Conservation (phyloP, 176 grass and related monocot species). For the Ensete glaucum region DNA sequence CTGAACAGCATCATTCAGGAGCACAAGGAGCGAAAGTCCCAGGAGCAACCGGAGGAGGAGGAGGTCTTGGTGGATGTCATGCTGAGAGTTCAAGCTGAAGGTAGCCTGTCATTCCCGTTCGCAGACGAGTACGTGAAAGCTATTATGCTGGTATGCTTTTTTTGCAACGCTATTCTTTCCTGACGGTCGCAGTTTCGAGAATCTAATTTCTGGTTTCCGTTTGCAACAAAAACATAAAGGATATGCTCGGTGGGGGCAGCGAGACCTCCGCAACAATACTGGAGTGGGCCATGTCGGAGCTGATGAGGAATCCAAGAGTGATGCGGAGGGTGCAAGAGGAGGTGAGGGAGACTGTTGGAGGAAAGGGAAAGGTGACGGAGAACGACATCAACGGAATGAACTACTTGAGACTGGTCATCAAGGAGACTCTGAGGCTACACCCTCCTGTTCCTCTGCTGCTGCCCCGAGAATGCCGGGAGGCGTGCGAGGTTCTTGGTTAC, state of each 20-base stretch:
- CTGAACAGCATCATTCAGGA: background rate
- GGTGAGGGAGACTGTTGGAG: background rate
- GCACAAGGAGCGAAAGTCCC: background rate
- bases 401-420: background rate
- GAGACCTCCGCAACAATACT: conserved; percentile 9
- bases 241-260: conserved; percentile 18
- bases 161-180: background rate
- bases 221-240: background rate
- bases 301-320: conserved; percentile 14
- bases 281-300: conserved; percentile 30
- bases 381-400: background rate
- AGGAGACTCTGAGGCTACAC: background rate
- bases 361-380: background rate
- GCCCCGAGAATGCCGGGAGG: background rate
- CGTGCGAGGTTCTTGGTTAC: background rate
- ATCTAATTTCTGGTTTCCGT: background rate
- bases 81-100: background rate
- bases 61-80: background rate
- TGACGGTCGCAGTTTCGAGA: background rate
- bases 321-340: conserved; percentile 9
- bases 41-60: background rate
- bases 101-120: background rate
- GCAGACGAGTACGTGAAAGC: background rate
- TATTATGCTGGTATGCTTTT: background rate
- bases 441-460: background rate